A percentile compares a stretch with the other conserved stretches of the same genome.
Conservation (phyloP, 495 filamentous ascomycete genomes). For the Elasticomyces elasticus region DNA sequence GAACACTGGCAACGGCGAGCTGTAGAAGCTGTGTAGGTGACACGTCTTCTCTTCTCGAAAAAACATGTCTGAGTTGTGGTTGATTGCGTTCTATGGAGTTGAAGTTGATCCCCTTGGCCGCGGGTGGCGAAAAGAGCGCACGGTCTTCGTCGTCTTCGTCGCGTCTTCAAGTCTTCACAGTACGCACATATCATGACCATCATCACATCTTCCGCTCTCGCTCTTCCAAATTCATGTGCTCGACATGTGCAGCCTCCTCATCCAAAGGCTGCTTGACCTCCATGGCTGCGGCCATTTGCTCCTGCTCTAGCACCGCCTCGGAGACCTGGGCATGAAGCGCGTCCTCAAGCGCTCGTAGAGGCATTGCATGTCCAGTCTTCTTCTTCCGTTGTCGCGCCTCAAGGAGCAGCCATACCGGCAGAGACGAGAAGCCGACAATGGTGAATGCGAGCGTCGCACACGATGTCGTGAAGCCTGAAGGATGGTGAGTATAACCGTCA, state of each 20-base stretch:
- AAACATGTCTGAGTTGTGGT: too few species aligned
- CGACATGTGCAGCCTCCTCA: neutral
- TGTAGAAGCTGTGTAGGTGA: too few species aligned
- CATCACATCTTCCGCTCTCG: neutral
- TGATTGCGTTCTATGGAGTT: too few species aligned
- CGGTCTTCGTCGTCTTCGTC: too few species aligned
- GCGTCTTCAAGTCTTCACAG: too few species aligned
- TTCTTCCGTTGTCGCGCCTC: constrained; percentile 6
- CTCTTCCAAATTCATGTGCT: neutral
- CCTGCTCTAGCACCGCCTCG: constrained; percentile 4
- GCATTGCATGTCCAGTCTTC: constrained; percentile 12
- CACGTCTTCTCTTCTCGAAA: too few species aligned
- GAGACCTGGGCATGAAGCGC: constrained; percentile 7
- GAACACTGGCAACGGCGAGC: too few species aligned
- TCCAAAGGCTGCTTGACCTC: constrained; percentile 4
- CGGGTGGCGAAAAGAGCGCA: too few species aligned
- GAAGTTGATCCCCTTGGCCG: too few species aligned
- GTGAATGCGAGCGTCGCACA: constrained; percentile 7
- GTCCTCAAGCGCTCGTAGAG: constrained; percentile 5
- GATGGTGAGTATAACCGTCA: too few species aligned
- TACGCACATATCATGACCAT: too few species aligned
- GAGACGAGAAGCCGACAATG: neutral
- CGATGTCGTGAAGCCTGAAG: constrained; percentile 7
- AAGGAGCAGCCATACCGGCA: constrained; percentile 5
- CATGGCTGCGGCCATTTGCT: neutral